Percentiles rank a stretch among this genome's conserved stretches.
These are phyloP conservation scores for Colletotrichum viniferum DNA, from an alignment of 2,329 filamentous ascomycete genomes.

Conservation along the genomic window DNA sequence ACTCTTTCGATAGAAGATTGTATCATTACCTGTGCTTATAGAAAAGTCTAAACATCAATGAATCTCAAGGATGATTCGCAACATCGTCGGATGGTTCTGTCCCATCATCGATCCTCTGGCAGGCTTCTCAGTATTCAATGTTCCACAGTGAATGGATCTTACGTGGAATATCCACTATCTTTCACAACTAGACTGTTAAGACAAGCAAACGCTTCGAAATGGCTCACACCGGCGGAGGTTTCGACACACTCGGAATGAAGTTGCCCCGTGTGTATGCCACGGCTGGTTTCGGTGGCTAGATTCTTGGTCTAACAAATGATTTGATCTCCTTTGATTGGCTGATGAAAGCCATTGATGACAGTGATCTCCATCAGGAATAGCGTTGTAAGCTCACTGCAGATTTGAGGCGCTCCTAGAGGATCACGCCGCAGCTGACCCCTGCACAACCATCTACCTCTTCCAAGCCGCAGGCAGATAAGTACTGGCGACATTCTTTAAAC, in stretches of 20 bases:
- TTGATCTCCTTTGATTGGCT: background rate
- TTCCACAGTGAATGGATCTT: background rate
- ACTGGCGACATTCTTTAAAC: background rate
- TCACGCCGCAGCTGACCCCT: background rate
- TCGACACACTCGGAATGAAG: background rate
- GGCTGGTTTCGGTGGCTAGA: background rate
- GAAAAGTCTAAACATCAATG: background rate
- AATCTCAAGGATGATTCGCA: background rate
- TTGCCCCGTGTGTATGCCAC: background rate
- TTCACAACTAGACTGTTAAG: background rate
- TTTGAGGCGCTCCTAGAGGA: background rate
- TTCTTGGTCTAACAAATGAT: background rate
- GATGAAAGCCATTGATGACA: background rate
- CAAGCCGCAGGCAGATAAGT: background rate
- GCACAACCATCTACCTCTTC: background rate
- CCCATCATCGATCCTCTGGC: background rate
- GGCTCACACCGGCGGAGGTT: background rate
- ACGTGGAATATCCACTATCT: background rate
- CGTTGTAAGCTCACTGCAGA: conserved; percentile 2
- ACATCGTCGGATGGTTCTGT: background rate
- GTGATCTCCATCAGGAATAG: background rate
- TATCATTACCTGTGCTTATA: background rate
- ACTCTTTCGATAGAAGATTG: background rate
- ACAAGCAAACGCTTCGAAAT: background rate
- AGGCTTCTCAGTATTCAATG: background rate